A percentile compares a stretch with the other conserved stretches of the same genome.
phyloP scores from a whole-genome alignment of 169 alveolate genomes.

The Plasmodium cynomolgi region DNA sequence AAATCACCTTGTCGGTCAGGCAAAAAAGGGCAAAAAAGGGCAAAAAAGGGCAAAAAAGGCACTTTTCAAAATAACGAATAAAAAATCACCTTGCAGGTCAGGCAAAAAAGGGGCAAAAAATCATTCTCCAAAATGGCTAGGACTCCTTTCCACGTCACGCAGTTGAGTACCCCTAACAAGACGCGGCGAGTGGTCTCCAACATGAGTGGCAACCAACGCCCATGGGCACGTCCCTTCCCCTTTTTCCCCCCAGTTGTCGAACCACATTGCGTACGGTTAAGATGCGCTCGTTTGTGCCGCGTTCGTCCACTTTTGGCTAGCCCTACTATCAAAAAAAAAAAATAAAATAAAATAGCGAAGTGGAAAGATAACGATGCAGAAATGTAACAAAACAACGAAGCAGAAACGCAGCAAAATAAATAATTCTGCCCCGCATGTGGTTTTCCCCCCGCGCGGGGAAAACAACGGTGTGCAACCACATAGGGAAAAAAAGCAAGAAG shows the following conservation, averaged over 20 bases:
- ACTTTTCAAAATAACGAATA: too few species aligned
- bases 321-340: background rate
- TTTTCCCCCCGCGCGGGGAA: background rate
- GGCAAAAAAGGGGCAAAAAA: background rate
- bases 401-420: background rate
- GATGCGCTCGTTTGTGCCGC: background rate
- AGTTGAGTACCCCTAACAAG: background rate
- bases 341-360: background rate
- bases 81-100: too few species aligned
- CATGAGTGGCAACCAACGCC: background rate
- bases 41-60: background rate
- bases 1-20: background rate
- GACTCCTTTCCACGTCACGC: background rate
- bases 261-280: background rate
- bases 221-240: background rate
- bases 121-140: background rate
- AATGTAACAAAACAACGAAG: background rate
- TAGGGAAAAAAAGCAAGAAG: background rate
- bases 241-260: background rate
- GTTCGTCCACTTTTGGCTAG: background rate
- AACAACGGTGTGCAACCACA: constrained; percentile 2
- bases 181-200: background rate
- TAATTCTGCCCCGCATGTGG: background rate
- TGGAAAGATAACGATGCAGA: background rate
- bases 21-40: background rate